A percentile compares a stretch with the other conserved stretches of the same genome.
Evolutionary conservation across 805 yeast species (phyloP).

Genomic region (Yamadazyma paraphyllophila): DNA sequence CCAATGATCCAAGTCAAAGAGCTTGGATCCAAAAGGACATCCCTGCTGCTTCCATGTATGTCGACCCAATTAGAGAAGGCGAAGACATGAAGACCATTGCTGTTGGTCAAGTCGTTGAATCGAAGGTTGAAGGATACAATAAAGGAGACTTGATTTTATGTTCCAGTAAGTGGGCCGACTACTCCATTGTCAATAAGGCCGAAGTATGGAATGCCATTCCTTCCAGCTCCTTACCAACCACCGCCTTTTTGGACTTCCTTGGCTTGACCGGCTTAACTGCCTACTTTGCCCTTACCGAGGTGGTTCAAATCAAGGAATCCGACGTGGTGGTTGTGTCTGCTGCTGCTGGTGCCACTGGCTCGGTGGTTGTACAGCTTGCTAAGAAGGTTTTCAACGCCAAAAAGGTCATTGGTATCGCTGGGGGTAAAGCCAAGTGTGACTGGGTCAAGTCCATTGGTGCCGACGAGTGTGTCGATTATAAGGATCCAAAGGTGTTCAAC

Average conservation of each 20-base stretch:
- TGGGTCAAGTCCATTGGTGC: constrained; percentile 56
- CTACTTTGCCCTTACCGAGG: constrained; percentile 33
- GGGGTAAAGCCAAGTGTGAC: constrained; percentile 46
- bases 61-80: constrained; percentile 21
- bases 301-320: constrained; percentile 22
- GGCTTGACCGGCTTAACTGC: constrained; percentile 33
- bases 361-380: constrained; percentile 31
- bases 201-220: constrained; percentile 18
- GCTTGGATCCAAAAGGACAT: constrained; percentile 34
- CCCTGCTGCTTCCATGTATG: constrained; percentile 20
- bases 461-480: constrained; percentile 54
- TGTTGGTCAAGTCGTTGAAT: constrained; percentile 23
- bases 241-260: constrained; percentile 23
- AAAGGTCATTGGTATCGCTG: constrained; percentile 32
- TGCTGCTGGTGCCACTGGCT: constrained; percentile 34
- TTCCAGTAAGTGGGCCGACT: constrained; percentile 23
- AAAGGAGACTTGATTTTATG: constrained; percentile 26
- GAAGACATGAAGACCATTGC: constrained; percentile 22
- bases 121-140: constrained; percentile 21
- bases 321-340: constrained; percentile 28
- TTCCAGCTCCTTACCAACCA: constrained; percentile 18
- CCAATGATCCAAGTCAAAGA: constrained; percentile 39
- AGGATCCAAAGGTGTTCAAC: constrained; percentile 26
- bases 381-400: constrained; percentile 25
- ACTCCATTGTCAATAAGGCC: constrained; percentile 17